Conservation (phyloP, 1,284 basidiomycete species). For the Marasmius tenuissimus region DNA sequence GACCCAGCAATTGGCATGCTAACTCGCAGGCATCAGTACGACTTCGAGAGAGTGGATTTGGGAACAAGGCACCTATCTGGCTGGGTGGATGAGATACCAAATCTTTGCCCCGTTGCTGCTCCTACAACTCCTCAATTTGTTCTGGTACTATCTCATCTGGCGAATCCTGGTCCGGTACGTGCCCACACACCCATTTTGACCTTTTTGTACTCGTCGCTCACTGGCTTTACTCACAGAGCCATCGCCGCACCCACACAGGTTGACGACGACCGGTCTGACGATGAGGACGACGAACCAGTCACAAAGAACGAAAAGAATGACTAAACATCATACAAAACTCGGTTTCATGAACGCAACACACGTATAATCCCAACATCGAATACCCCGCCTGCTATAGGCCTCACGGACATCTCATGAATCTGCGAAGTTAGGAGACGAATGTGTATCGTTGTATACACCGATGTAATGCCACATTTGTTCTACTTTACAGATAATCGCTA, state of each 20-base stretch:
- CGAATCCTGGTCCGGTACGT: constrained; percentile 59
- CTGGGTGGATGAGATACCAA: constrained; percentile 80
- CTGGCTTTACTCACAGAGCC: constrained; percentile 28
- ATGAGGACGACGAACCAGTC: constrained; percentile 58
- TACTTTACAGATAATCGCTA: background rate
- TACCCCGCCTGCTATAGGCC: too few relatives aligned
- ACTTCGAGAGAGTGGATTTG: constrained; percentile 61
- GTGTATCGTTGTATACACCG: too few relatives aligned
- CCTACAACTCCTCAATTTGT: constrained; percentile 83
- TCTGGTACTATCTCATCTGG: constrained; percentile 87
- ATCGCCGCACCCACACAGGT: constrained; percentile 30
- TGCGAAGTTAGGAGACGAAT: too few relatives aligned
- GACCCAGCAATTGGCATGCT: background rate
- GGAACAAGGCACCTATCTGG: constrained; percentile 69
- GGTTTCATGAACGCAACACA: background rate
- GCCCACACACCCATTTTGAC: background rate
- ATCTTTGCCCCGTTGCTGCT: constrained; percentile 76
- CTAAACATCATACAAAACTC: constrained; percentile 15
- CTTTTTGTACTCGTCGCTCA: constrained; percentile 15
- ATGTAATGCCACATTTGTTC: too few relatives aligned
- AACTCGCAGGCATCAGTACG: constrained; percentile 41
- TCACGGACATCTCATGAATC: too few relatives aligned
- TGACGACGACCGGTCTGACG: constrained; percentile 61
- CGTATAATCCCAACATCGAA: background rate
- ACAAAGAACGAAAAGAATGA: constrained; percentile 35